Evolutionary conservation across 108 stramenopile genomes (phyloP).

Genomic region (Thalassiosira profunda): DNA sequence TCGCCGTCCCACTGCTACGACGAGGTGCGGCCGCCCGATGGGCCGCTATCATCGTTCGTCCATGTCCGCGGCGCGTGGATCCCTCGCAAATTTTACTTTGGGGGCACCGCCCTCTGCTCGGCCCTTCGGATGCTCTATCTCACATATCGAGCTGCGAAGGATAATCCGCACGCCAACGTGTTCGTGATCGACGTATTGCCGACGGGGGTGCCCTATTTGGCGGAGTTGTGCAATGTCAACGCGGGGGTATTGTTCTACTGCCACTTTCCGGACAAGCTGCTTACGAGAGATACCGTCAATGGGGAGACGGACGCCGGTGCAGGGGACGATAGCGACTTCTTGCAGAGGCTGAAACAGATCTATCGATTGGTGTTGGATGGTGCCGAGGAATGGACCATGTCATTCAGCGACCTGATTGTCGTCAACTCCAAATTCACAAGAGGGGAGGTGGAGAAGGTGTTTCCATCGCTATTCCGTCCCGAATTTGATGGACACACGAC

Average conservation of each 20-base stretch:
- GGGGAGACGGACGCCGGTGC: slow-evolving; percentile 36
- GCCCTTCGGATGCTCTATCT: slow-evolving; percentile 80
- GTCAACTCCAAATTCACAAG: slow-evolving; percentile 97
- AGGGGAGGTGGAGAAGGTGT: slow-evolving; percentile 73
- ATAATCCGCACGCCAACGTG: slow-evolving; percentile 61
- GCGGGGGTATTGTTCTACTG: slow-evolving; percentile 95
- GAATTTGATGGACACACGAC: too few species aligned
- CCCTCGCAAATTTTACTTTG: slow-evolving; percentile 55
- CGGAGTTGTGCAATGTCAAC: slow-evolving; percentile 50
- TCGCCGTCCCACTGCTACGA: slow-evolving; percentile 93
- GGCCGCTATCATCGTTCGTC: slow-evolving; percentile 54
- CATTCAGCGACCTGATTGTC: slow-evolving; percentile 78
- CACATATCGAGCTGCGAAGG: slow-evolving; percentile 33
- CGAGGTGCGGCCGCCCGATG: slow-evolving; percentile 75
- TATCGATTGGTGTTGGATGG: slow-evolving; percentile 68
- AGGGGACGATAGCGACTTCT: too few species aligned
- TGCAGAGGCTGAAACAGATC: slow-evolving; percentile 31
- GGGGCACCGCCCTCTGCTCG: slow-evolving; percentile 68
- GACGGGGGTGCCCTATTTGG: slow-evolving; percentile 82
- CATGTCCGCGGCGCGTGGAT: slow-evolving; percentile 79
- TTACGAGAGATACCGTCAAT: slow-evolving; percentile 74
- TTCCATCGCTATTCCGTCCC: slow-evolving; percentile 59
- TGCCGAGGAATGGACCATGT: slow-evolving; percentile 90
- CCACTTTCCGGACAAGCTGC: slow-evolving; percentile 98
- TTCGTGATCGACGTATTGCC: slow-evolving; percentile 94